A percentile compares a stretch with the other conserved stretches of the same genome.
Conservation (phyloP, 768 basidiomycete genomes). For the Leucosporidium yakuticum region DNA sequence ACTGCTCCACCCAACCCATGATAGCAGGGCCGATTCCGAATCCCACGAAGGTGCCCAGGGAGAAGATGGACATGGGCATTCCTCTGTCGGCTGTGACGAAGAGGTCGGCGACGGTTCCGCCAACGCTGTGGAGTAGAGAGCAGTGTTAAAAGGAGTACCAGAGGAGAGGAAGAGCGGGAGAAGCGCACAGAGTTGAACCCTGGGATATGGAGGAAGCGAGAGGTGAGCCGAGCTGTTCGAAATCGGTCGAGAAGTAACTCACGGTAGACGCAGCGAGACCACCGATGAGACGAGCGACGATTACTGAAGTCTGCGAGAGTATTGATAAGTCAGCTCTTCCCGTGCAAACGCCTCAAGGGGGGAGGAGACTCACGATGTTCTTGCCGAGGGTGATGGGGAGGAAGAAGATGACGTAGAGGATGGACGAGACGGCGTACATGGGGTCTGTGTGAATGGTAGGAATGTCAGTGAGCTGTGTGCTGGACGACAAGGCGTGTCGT, state of each 20-base stretch:
- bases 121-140: slow-evolving; percentile 41
- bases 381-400: slow-evolving; percentile 32
- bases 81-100: slow-evolving; percentile 42
- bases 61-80: slow-evolving; percentile 51
- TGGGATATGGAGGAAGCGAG: slow-evolving; percentile 14
- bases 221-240: too few species aligned
- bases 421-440: slow-evolving; percentile 39
- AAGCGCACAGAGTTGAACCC: slow-evolving; percentile 38
- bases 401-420: slow-evolving; percentile 35
- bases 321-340: too few species aligned
- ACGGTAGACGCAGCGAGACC: slow-evolving; percentile 22
- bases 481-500: background rate
- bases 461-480: background rate
- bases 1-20: slow-evolving; percentile 54
- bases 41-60: slow-evolving; percentile 56
- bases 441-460: slow-evolving; percentile 8
- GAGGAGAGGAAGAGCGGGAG: background rate
- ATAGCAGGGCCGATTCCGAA: slow-evolving; percentile 61
- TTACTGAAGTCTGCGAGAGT: slow-evolving; percentile 34
- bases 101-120: slow-evolving; percentile 45
- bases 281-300: slow-evolving; percentile 36
- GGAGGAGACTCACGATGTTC: slow-evolving; percentile 35
- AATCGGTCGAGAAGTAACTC: slow-evolving; percentile 41
- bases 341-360: background rate
- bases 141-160: background rate